Base-by-base conservation (phyloP, 2,329 filamentous ascomycete species). In the Colletotrichum sp. region DNA sequence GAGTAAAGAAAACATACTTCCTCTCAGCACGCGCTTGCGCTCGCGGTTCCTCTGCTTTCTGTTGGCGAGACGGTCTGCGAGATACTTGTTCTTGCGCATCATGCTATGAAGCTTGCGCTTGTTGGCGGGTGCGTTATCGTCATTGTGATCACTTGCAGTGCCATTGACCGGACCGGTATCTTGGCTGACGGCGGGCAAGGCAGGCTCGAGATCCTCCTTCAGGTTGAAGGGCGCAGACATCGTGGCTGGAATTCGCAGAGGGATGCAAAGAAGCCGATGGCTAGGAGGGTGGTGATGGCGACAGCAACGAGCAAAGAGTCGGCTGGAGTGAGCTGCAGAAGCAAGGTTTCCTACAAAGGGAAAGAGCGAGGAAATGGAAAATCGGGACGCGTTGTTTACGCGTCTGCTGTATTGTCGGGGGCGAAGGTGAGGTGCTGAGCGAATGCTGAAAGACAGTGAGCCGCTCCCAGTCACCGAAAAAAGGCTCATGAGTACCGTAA, bases 221-320 rank as follows among this genome's bases (percentile, higher is more conserved):
- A 13, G 3, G 18, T 21, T 48, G 43, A 21, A 7, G 10, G 43
- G 43, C 3, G 43, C 43, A n/a, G 43, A 4, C 43, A 48, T 48
- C 10, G 43, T 48, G 43, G 18, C 0, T 48, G 2, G 43, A 12
- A 43, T 48, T 21, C 1, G 43, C 4, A 5, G n/a, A 21, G 10
- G 4, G 0, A 48, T 7, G 9, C 3, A 5, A 21, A 1, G n/a
- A 13, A 12, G 43, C 2, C 18, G 10, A 48, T 7, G 10, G 43
- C 0, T 13, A 7, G n/a, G 10, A 48, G 18, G 1, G 43, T 21
- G n/a, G 43, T 48, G 38, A n/a, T 48, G 18, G 18, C 2, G 38
- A 3, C 6, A 4, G 3, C n/a, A 21, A 48, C 18, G 5, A 48
- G 43, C 1, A 48, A 48, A 48, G 0, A 0, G 43, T 21, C 10